Evolutionary conservation across 192 early-diverging fungal genomes (phyloP), one percentile per base, ranked within the genome.

Genomic region (Backusella luteola): DNA sequence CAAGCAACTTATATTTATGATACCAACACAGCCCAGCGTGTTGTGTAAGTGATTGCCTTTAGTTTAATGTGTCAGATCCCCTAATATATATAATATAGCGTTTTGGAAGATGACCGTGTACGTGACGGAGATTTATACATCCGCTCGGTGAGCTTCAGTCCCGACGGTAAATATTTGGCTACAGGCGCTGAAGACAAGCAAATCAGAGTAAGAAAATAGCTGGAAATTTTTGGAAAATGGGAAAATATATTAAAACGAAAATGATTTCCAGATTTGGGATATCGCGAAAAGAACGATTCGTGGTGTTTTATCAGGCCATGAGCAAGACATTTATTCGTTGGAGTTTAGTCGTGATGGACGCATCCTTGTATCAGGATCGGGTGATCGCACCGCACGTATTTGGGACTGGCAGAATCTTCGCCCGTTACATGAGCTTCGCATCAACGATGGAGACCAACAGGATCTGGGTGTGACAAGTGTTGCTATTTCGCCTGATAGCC

Each of bases 121-220:
- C 90, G 90, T 85, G 88, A 90, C 71, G 87, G 89, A 63, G 97
- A 99, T 83, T 85, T 98, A 67, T 99, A 99, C 75, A 96, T 99
- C 80, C 92, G 98, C 26, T 94, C 93, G 9, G 96, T 99, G 46
- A 94, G 93, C 85, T 99, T 99, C 80, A 95, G 93, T 73, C 96
- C 98, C 14, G 96, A 97, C 75, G 92, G 91, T 66, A 90, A 92
- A 74, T 92, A 85, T 73, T 85, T 99, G n/a, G 97, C 96, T 14
- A 97, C 97, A 5, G 97, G 97, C 42, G 96, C 96, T 7, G 97
- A 99, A 80, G 97, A 99, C 78, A 96, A 91, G 77, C 90, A 95
- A 76, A 95, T 99, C 73, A 91, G 97, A 39, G 89, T 95, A 79
- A 74, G 80, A 23, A 52, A 32, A 32, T 32, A 32, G 32, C 0